Conservation (phyloP, 2,329 filamentous ascomycete species). For the Delphinella strobiligena region DNA sequence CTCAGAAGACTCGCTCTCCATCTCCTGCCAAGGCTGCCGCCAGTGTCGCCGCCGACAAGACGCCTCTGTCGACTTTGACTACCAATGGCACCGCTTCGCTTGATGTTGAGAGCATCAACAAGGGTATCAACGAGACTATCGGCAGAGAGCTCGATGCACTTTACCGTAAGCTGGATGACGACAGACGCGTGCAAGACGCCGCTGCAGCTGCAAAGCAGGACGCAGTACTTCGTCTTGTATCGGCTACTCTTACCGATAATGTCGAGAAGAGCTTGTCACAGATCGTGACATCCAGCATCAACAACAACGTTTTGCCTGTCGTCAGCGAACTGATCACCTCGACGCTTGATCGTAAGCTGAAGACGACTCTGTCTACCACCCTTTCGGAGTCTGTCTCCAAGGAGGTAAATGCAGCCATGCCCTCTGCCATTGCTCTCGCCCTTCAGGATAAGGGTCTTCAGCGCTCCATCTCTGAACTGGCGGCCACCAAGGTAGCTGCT, state of each 20-base stretch:
- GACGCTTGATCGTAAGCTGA: slow-evolving; percentile 60
- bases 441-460: slow-evolving; percentile 64
- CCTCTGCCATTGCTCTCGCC: slow-evolving; percentile 52
- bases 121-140: slow-evolving; percentile 9
- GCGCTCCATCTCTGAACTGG: slow-evolving; percentile 58
- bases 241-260: slow-evolving; percentile 56
- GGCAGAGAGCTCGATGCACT: slow-evolving; percentile 39
- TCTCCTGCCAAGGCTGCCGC: neutral
- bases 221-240: slow-evolving; percentile 55
- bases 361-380: slow-evolving; percentile 53
- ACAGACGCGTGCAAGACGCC: slow-evolving; percentile 53
- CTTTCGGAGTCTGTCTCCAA: slow-evolving; percentile 46
- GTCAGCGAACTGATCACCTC: slow-evolving; percentile 56
- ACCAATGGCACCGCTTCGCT: slow-evolving; percentile 13
- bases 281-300: slow-evolving; percentile 66
- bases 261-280: slow-evolving; percentile 64
- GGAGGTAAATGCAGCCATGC: slow-evolving; percentile 61
- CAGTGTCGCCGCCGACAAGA: slow-evolving; percentile 1
- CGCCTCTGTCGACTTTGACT: neutral
- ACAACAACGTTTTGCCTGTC: slow-evolving; percentile 62
- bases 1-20: slow-evolving; percentile 11
- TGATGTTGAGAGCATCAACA: slow-evolving; percentile 5
- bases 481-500: slow-evolving; percentile 53
- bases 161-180: slow-evolving; percentile 54
- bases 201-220: slow-evolving; percentile 55